phyloP scores from a whole-genome alignment of 2,329 filamentous ascomycete species.

The Pestalotiopsis sp. region DNA sequence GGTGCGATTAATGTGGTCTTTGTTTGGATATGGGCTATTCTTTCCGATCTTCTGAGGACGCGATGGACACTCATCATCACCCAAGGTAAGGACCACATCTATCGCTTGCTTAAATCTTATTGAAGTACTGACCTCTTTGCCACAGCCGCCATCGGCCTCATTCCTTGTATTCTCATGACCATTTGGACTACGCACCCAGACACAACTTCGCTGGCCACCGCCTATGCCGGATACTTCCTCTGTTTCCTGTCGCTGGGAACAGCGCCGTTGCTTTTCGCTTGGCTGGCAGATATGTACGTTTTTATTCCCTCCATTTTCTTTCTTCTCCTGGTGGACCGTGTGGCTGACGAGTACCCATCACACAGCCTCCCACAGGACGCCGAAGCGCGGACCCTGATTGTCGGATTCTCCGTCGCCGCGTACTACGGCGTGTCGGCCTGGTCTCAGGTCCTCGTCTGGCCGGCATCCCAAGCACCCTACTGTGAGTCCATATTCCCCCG shows the following conservation, averaged over 20 bases:
- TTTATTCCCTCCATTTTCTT: not conserved
- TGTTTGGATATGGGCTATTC: conserved; percentile 48
- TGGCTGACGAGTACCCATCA: not conserved
- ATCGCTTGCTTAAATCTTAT: not conserved
- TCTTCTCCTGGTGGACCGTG: not conserved
- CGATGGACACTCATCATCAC: conserved; percentile 52
- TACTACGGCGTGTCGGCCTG: conserved; percentile 55
- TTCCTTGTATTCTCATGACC: conserved; percentile 54
- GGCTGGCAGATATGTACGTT: conserved; percentile 49
- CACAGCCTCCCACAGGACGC: conserved; percentile 46
- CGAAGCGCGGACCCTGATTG: conserved; percentile 49
- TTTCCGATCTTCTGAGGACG: conserved; percentile 52
- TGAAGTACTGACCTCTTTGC: not conserved
- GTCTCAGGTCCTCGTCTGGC: conserved; percentile 56
- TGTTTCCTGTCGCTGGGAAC: conserved; percentile 50
- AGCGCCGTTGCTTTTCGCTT: conserved; percentile 54
- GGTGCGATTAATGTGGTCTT: conserved; percentile 51
- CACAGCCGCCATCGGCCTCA: conserved; percentile 44
- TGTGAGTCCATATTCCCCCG: conserved; percentile 34
- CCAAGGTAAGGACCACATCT: conserved; percentile 35
- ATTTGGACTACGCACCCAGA: conserved; percentile 52
- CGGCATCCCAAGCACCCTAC: conserved; percentile 51
- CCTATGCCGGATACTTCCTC: conserved; percentile 56
- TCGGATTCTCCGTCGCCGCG: conserved; percentile 50
- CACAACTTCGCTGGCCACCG: conserved; percentile 44